A percentile compares a stretch with the other conserved stretches of the same genome.
phyloP scores from a whole-genome alignment of 2,329 filamentous ascomycete species.

The Pestalotiopsis sp. region DNA sequence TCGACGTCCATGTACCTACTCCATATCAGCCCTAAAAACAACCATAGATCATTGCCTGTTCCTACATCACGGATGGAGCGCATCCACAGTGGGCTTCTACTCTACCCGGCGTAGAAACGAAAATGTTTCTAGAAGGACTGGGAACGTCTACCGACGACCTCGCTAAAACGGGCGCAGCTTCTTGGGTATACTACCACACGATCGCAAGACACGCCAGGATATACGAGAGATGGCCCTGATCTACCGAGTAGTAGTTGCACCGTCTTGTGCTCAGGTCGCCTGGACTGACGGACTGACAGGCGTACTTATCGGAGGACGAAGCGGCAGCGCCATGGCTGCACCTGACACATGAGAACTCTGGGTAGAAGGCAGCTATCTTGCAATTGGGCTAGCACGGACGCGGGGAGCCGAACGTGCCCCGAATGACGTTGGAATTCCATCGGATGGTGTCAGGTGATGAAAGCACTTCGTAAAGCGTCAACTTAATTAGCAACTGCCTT shows the following conservation, averaged over 20 bases:
- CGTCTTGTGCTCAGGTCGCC: not conserved
- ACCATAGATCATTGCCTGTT: conserved; percentile 1
- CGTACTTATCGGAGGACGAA: not conserved
- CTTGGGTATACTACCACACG: not conserved
- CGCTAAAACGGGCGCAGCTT: no score
- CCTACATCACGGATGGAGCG: not conserved
- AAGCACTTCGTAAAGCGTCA: conserved; percentile 1
- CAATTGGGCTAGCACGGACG: conserved; percentile 1
- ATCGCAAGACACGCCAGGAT: not conserved
- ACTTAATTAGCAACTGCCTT: not conserved
- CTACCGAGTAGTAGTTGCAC: not conserved
- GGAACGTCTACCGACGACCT: not conserved
- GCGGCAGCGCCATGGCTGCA: not conserved
- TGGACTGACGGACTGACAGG: not conserved
- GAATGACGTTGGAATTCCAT: conserved; percentile 9
- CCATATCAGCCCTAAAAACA: not conserved
- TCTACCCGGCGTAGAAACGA: not conserved
- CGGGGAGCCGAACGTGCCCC: not conserved
- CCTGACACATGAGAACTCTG: not conserved
- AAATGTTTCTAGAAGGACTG: not conserved
- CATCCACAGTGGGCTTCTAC: not conserved
- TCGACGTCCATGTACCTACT: not conserved
- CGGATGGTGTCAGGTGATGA: conserved; percentile 7
- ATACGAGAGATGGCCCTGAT: not conserved
- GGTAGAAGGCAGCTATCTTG: not conserved